Conservation (phyloP, 2,329 filamentous ascomycete genomes). For the Penicillium corylophilum region DNA sequence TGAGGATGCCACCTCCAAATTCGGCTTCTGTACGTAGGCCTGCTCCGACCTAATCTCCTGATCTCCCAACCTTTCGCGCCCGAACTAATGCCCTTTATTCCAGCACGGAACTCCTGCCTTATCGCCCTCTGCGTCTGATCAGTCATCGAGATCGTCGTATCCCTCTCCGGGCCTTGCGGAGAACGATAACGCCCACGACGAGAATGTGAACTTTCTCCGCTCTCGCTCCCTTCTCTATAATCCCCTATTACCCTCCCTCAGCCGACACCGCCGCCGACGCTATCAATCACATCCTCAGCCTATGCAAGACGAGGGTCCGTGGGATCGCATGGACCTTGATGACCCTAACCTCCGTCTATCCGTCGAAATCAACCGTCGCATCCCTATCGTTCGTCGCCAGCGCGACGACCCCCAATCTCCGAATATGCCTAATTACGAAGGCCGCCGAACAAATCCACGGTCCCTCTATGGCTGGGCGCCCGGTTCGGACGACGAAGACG, state of each 20-base stretch:
- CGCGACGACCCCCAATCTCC: constrained; percentile 45
- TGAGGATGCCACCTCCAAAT: constrained; percentile 44
- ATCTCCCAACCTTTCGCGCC: neutral
- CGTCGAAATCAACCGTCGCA: constrained; percentile 45
- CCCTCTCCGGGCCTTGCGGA: constrained; percentile 50
- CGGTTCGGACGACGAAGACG: constrained; percentile 40
- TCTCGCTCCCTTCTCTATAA: constrained; percentile 33
- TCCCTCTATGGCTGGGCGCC: constrained; percentile 63
- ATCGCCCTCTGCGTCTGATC: constrained; percentile 35
- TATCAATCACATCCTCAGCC: constrained; percentile 23
- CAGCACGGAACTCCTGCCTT: constrained; percentile 28
- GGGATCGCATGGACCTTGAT: constrained; percentile 35
- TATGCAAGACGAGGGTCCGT: constrained; percentile 30
- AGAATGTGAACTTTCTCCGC: constrained; percentile 54
- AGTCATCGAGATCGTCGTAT: constrained; percentile 48
- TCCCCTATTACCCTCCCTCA: constrained; percentile 25
- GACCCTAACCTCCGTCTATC: constrained; percentile 30
- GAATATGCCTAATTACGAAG: constrained; percentile 53
- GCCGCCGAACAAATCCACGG: constrained; percentile 54
- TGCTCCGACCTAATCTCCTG: neutral
- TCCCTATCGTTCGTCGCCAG: constrained; percentile 37
- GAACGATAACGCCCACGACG: constrained; percentile 46
- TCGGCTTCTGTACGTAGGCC: constrained; percentile 41
- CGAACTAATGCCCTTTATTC: constrained; percentile 1
- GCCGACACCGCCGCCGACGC: constrained; percentile 35